These are phyloP conservation scores for Clarireedia hainanense DNA, from an alignment of 2,329 filamentous ascomycete species.

Conservation along the genomic window DNA sequence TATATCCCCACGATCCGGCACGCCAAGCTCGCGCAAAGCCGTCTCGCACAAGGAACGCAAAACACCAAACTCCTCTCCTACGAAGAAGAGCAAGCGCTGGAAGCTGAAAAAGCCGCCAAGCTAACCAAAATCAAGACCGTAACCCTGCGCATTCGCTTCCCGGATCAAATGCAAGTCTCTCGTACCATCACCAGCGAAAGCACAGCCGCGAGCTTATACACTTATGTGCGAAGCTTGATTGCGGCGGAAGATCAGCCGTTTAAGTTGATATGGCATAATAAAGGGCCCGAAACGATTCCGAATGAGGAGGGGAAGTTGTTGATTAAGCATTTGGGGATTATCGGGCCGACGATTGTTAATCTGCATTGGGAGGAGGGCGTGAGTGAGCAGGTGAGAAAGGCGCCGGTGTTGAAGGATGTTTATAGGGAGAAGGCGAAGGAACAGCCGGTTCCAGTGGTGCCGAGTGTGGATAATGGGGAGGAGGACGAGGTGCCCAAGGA, in stretches of 20 bases:
- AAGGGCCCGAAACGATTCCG: conserved; percentile 31
- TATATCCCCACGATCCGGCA: conserved; percentile 70
- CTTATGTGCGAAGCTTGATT: conserved; percentile 66
- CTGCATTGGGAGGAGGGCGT: conserved; percentile 65
- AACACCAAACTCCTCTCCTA: conserved; percentile 79
- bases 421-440: conserved; percentile 52
- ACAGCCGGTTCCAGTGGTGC: conserved; percentile 29
- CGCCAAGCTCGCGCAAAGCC: conserved; percentile 65
- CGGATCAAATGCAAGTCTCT: conserved; percentile 69
- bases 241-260: conserved; percentile 58
- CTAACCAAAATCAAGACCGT: conserved; percentile 60
- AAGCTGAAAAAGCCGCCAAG: conserved; percentile 55
- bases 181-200: conserved; percentile 61
- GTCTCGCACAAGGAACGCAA: conserved; percentile 51
- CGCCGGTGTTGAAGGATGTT: conserved; percentile 31
- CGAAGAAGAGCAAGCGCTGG: conserved; percentile 66
- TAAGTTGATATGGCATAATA: conserved; percentile 45
- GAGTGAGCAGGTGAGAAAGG: conserved; percentile 43
- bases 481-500: conserved; percentile 17
- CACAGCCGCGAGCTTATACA: conserved; percentile 65
- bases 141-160: conserved; percentile 75
- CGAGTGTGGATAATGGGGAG: conserved; percentile 35
- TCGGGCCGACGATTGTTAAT: conserved; percentile 64
- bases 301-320: conserved; percentile 44
- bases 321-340: conserved; percentile 66